Percentiles rank a stretch among this genome's conserved stretches.
These are phyloP conservation scores for Cucurbita ficifolia DNA, from an alignment of 306 rosid species.

Conservation along the genomic window DNA sequence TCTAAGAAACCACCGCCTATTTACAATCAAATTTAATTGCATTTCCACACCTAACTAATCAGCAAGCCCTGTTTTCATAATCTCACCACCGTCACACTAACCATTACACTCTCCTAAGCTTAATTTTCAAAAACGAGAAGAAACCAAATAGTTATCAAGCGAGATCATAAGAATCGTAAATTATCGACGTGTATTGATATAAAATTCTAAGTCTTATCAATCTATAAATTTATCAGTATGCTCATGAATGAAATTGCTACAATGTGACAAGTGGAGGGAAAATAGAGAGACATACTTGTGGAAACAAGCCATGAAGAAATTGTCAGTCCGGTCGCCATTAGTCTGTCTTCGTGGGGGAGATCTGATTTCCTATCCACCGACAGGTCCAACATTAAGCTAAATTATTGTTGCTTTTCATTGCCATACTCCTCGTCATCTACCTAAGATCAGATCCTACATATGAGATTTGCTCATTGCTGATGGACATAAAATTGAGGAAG, in stretches of 20 bases:
- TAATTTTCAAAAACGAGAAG: too few species aligned
- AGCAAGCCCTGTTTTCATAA: neutral
- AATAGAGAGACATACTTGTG: neutral
- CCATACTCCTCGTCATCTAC: neutral
- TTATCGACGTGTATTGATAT: too few species aligned
- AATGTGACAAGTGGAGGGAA: neutral
- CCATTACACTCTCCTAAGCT: neutral
- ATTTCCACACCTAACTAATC: neutral
- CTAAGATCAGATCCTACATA: neutral
- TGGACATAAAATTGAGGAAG: neutral
- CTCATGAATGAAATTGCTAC: neutral
- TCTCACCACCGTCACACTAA: neutral
- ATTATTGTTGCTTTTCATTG: neutral
- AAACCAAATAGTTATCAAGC: too few species aligned
- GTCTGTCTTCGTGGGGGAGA: neutral
- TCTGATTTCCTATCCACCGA: neutral
- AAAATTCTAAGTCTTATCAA: too few species aligned
- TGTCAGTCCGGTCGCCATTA: neutral
- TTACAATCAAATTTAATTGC: neutral
- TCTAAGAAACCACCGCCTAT: neutral
- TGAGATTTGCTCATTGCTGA: neutral
- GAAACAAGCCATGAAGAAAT: neutral
- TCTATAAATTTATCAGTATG: neutral
- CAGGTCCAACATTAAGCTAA: neutral
- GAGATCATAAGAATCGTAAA: too few species aligned